Evolutionary conservation across 441 rosid genomes (phyloP).

Genomic region (Dalechampia spathulata): DNA sequence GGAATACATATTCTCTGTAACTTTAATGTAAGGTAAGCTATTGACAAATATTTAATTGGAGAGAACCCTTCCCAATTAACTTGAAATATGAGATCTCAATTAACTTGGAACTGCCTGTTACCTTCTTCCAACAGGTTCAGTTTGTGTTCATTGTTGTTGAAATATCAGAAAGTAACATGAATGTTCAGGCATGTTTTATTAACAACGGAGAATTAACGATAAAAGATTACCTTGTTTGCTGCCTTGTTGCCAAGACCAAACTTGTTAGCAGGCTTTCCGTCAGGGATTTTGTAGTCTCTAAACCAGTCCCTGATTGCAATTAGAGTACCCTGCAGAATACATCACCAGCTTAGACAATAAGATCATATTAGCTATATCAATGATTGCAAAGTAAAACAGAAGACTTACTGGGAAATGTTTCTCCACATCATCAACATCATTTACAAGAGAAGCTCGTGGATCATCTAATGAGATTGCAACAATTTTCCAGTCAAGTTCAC

Average conservation of each 20-base stretch:
- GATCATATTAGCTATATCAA: too few relatives aligned
- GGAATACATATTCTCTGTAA: too few relatives aligned
- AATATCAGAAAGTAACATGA: neutral
- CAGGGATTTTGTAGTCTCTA: conserved; percentile 93
- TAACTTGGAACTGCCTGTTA: too few relatives aligned
- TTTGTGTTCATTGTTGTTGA: neutral
- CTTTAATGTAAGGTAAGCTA: too few relatives aligned
- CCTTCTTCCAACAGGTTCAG: too few relatives aligned
- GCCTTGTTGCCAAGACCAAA: conserved; percentile 95
- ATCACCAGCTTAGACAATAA: too few relatives aligned
- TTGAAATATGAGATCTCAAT: too few relatives aligned
- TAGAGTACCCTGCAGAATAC: too few relatives aligned
- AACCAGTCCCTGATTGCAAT: conserved; percentile 94
- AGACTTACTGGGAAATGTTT: conserved; percentile 75
- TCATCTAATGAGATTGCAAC: conserved; percentile 85
- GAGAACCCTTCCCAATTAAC: too few relatives aligned
- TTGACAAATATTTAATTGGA: too few relatives aligned
- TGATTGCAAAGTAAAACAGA: conserved; percentile 2
- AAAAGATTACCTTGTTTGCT: conserved; percentile 58
- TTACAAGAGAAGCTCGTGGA: conserved; percentile 77
- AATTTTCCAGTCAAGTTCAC: conserved; percentile 92
- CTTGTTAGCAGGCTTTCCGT: conserved; percentile 93
- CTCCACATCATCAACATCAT: conserved; percentile 79
- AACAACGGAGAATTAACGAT: neutral
- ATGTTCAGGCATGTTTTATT: neutral